These are phyloP conservation scores for Hibiscus trionum DNA, from an alignment of 345 rosid genomes.

Conservation along the genomic window DNA sequence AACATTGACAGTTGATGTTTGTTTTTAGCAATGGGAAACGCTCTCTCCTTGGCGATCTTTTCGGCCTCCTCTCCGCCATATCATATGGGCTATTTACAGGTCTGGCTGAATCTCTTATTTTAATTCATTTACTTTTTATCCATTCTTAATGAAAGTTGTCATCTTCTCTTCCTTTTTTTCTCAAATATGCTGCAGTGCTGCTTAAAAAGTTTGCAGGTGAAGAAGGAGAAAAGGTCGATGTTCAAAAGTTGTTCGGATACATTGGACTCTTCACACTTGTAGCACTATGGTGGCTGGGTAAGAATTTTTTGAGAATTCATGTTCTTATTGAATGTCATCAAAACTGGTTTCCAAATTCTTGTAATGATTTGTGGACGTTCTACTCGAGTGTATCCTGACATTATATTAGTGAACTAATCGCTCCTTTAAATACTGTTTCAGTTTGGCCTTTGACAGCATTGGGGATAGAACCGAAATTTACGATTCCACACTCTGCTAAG, in stretches of 20 bases:
- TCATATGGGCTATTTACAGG: slow-evolving; percentile 95
- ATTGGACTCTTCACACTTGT: slow-evolving; percentile 93
- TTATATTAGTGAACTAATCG: not conserved
- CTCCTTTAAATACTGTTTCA: slow-evolving; percentile 24
- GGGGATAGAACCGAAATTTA: slow-evolving; percentile 93
- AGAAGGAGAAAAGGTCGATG: slow-evolving; percentile 89
- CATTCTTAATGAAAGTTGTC: not conserved
- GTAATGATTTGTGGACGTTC: not conserved
- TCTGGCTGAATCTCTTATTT: slow-evolving; percentile 1
- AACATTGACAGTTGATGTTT: slow-evolving; percentile 45
- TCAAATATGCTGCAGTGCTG: slow-evolving; percentile 58
- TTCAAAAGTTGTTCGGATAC: slow-evolving; percentile 95
- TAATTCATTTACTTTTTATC: not conserved
- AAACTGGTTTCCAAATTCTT: not conserved
- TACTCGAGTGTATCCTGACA: not conserved
- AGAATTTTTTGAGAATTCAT: slow-evolving; percentile 16
- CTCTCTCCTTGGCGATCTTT: slow-evolving; percentile 88
- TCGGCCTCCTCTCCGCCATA: slow-evolving; percentile 93
- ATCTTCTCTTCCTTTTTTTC: slow-evolving; percentile 4
- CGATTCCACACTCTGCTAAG: slow-evolving; percentile 84
- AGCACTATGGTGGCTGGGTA: slow-evolving; percentile 99
- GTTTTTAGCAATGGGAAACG: slow-evolving; percentile 73
- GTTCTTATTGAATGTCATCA: not conserved
- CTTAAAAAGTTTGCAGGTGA: slow-evolving; percentile 94
- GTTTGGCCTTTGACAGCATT: slow-evolving; percentile 87